phyloP scores from a whole-genome alignment of 1,284 basidiomycete species.

The Naganishia cerealis region DNA sequence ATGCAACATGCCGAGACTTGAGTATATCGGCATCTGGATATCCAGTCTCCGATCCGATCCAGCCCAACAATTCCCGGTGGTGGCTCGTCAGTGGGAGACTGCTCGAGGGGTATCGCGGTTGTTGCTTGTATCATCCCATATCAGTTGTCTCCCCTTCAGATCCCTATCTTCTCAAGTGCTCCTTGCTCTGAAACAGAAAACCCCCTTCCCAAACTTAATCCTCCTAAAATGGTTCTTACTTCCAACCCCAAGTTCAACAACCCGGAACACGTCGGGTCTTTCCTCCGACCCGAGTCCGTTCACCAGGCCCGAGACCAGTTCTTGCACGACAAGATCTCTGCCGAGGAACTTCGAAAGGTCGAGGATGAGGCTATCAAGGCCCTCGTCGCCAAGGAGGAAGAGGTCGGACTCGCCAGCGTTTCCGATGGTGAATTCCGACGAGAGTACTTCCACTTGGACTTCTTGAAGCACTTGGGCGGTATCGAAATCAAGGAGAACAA shows the following conservation, averaged over 20 bases:
- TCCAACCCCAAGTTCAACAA: slow-evolving; percentile 22
- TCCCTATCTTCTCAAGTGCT: too few species aligned
- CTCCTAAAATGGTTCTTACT: slow-evolving; percentile 28
- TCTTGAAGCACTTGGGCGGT: slow-evolving; percentile 40
- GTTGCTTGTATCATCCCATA: too few species aligned
- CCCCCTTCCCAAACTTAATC: not conserved
- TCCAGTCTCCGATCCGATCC: too few species aligned
- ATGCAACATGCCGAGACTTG: too few species aligned
- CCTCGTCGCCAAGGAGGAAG: slow-evolving; percentile 60
- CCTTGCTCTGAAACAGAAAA: not conserved
- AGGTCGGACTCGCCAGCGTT: slow-evolving; percentile 60
- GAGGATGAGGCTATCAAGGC: slow-evolving; percentile 62
- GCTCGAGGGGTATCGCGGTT: too few species aligned
- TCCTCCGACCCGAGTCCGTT: slow-evolving; percentile 61
- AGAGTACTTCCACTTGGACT: slow-evolving; percentile 42
- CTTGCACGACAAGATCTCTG: slow-evolving; percentile 55
- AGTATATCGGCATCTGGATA: too few species aligned
- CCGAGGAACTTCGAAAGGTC: slow-evolving; percentile 56
- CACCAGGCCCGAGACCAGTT: slow-evolving; percentile 58
- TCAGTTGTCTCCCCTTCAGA: too few species aligned
- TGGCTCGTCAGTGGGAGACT: too few species aligned
- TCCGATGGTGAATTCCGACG: slow-evolving; percentile 63
- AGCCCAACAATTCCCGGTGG: too few species aligned
- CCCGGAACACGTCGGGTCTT: slow-evolving; percentile 57
- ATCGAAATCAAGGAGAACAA: slow-evolving; percentile 43